Percentiles rank a stretch among this genome's conserved stretches.
Evolutionary conservation across 1,139 yeast genomes (phyloP).

Genomic region (Nakaseomyces nivariensis): DNA sequence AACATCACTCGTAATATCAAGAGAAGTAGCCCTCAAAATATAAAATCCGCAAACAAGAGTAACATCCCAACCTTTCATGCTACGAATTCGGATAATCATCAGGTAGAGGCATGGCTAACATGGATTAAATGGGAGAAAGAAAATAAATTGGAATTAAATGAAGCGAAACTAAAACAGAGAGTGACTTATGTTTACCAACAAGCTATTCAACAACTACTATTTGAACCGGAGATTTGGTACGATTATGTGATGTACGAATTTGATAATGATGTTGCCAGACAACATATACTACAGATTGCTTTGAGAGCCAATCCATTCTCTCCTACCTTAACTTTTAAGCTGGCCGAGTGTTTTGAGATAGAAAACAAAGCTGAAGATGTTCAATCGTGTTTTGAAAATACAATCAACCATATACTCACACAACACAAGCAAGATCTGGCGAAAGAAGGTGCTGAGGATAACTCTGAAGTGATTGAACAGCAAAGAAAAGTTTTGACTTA

Average conservation of each 20-base stretch:
- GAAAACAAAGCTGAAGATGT: slow-evolving; percentile 45
- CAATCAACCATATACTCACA: slow-evolving; percentile 37
- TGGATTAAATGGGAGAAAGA: slow-evolving; percentile 77
- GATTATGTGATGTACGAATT: slow-evolving; percentile 37
- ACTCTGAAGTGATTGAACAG: slow-evolving; percentile 5
- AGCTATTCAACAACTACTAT: slow-evolving; percentile 57
- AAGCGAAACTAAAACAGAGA: slow-evolving; percentile 44
- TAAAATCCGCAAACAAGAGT: slow-evolving; percentile 31
- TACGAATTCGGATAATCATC: slow-evolving; percentile 32
- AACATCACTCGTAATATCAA: slow-evolving; percentile 42
- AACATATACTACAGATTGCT: slow-evolving; percentile 45
- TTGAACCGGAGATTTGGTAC: slow-evolving; percentile 82
- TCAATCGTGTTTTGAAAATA: slow-evolving; percentile 39
- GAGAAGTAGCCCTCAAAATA: slow-evolving; percentile 27
- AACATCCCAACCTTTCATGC: slow-evolving; percentile 27
- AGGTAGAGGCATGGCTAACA: slow-evolving; percentile 48
- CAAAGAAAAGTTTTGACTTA: slow-evolving; percentile 20
- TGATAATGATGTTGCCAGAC: slow-evolving; percentile 30
- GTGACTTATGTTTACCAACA: slow-evolving; percentile 68
- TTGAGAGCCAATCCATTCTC: slow-evolving; percentile 62
- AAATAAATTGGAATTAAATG: slow-evolving; percentile 56
- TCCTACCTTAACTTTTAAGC: slow-evolving; percentile 52
- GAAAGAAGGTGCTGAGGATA: slow-evolving; percentile 19
- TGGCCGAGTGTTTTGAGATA: slow-evolving; percentile 62
- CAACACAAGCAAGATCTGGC: slow-evolving; percentile 29